Conservation (phyloP, 2,329 filamentous ascomycete genomes). For the Verticillium tricorpus region DNA sequence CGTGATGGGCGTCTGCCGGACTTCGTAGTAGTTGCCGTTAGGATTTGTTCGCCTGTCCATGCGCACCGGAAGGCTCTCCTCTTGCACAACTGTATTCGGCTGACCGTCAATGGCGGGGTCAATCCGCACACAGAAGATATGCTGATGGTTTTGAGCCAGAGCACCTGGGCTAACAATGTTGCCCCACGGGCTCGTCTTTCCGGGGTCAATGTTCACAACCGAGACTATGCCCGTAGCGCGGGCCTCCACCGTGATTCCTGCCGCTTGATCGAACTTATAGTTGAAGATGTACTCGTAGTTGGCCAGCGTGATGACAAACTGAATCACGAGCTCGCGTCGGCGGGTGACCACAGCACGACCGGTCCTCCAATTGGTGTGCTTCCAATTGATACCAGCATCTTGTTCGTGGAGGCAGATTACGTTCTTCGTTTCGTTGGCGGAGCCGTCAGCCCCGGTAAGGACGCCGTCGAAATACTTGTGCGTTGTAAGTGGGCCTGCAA, state of each 20-base stretch:
- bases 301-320: slow-evolving; percentile 53
- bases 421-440: slow-evolving; percentile 36
- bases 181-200: slow-evolving; percentile 38
- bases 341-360: slow-evolving; percentile 46
- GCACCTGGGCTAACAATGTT: slow-evolving; percentile 50
- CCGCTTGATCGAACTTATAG: slow-evolving; percentile 44
- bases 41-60: slow-evolving; percentile 39
- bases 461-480: slow-evolving; percentile 15
- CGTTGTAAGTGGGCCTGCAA: not conserved
- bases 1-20: slow-evolving; percentile 39
- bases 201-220: slow-evolving; percentile 35
- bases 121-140: slow-evolving; percentile 49
- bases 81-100: slow-evolving; percentile 48
- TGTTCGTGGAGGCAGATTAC: slow-evolving; percentile 13
- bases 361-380: slow-evolving; percentile 49
- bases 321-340: slow-evolving; percentile 47
- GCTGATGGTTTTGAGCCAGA: slow-evolving; percentile 54
- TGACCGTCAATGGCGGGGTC: slow-evolving; percentile 52
- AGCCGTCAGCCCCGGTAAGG: slow-evolving; percentile 21
- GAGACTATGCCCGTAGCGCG: slow-evolving; percentile 32
- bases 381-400: slow-evolving; percentile 13
- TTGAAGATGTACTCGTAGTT: slow-evolving; percentile 49
- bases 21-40: slow-evolving; percentile 38
- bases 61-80: slow-evolving; percentile 49
- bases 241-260: slow-evolving; percentile 18